Percentiles rank a stretch among this genome's conserved stretches.
Evolutionary conservation across 2,329 filamentous ascomycete species (phyloP).

Genomic region (Talaromyces sp.): DNA sequence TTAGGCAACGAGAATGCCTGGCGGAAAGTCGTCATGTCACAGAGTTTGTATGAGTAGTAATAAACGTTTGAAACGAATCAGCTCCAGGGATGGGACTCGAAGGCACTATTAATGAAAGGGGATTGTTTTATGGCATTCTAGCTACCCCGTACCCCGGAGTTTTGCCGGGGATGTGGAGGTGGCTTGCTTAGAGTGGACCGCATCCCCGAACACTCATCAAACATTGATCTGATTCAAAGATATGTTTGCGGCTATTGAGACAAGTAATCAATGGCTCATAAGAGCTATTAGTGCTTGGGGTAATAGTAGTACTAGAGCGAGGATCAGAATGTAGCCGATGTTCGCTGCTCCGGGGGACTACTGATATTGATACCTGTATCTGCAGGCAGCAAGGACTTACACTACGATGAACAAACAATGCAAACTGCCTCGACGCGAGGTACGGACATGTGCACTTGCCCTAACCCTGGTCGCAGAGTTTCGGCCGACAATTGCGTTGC

Average conservation of each 20-base stretch:
- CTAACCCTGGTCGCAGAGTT: neutral
- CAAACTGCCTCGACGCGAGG: too few species aligned
- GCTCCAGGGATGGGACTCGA: neutral
- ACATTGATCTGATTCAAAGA: neutral
- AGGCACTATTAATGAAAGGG: neutral
- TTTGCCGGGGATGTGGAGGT: neutral
- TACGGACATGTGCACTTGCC: neutral
- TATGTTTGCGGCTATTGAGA: neutral
- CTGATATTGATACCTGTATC: neutral
- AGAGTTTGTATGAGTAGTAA: neutral
- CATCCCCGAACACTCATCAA: neutral
- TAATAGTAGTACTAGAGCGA: neutral
- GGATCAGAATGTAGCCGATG: neutral
- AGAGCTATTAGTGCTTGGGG: neutral
- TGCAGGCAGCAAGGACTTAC: neutral
- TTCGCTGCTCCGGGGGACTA: too few species aligned
- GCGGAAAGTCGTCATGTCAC: neutral
- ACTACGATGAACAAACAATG: neutral
- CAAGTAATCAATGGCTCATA: neutral
- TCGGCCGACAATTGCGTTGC: conserved; percentile 2
- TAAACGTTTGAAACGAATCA: neutral
- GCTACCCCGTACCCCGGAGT: neutral
- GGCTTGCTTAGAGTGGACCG: neutral
- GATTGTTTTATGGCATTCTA: neutral
- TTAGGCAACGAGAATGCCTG: neutral